Evolutionary conservation across 179 eudicot species (phyloP).

Genomic region (Patellifolia procumbens): DNA sequence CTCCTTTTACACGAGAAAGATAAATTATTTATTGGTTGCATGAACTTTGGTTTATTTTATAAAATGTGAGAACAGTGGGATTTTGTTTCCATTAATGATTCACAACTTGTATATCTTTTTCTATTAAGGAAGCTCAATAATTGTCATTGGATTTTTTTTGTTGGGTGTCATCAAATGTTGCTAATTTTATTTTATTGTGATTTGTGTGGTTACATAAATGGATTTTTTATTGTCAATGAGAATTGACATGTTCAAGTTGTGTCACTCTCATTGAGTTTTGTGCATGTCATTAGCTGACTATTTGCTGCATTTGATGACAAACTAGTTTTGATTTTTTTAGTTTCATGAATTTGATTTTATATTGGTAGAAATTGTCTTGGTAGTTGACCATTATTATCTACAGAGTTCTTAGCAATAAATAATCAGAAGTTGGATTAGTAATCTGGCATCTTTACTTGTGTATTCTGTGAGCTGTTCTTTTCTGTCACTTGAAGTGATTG

Average conservation of each 20-base stretch:
- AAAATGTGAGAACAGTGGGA: neutral
- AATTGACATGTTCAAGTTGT: constrained; percentile 15
- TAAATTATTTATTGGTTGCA: neutral
- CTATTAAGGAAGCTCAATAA: neutral
- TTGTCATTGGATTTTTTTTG: neutral
- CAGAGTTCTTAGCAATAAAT: neutral
- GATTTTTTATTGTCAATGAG: neutral
- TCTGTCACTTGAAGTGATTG: neutral
- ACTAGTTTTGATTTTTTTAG: constrained; percentile 13
- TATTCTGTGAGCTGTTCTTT: neutral
- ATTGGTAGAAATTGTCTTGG: neutral
- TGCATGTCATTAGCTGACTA: neutral
- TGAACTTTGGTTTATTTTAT: neutral
- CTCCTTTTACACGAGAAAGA: no score
- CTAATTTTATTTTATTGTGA: neutral
- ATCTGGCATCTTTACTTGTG: no score
- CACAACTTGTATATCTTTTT: neutral
- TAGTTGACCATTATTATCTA: constrained; percentile 6
- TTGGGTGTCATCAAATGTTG: constrained; percentile 5
- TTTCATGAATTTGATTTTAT: neutral
- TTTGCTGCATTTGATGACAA: constrained; percentile 18
- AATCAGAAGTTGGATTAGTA: neutral
- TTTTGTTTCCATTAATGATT: constrained; percentile 11
- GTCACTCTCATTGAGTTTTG: neutral
- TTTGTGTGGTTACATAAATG: neutral